Conservation (phyloP, 2,329 filamentous ascomycete species). For the Phyllosticta citribraziliensis region DNA sequence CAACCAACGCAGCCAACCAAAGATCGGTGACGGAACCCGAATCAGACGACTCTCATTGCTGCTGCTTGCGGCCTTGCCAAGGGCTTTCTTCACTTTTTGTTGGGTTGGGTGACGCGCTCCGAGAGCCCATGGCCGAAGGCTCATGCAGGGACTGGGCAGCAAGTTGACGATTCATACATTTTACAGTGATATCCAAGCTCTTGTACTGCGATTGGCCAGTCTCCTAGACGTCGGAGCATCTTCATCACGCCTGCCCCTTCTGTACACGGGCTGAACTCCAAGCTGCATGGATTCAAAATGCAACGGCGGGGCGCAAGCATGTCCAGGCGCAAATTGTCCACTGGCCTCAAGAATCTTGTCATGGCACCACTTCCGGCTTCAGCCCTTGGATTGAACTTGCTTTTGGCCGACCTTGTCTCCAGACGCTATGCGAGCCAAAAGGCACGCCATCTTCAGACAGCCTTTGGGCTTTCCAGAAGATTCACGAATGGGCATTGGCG, state of each 20-base stretch:
- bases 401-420: background rate
- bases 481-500: background rate
- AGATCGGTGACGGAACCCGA: background rate
- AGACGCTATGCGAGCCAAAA: background rate
- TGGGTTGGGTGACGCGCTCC: background rate
- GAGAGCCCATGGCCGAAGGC: no score
- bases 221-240: background rate
- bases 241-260: background rate
- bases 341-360: background rate
- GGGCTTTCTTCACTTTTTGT: background rate
- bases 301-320: background rate
- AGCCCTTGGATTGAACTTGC: background rate
- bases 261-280: background rate
- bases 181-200: background rate
- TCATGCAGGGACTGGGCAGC: no score
- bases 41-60: background rate
- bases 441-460: background rate
- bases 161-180: background rate
- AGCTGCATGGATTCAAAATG: background rate
- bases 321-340: background rate
- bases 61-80: background rate
- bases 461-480: background rate
- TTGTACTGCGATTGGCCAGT: background rate
- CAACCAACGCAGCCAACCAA: background rate
- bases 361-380: background rate